Conservation (phyloP, 768 basidiomycete genomes). For the Tylopilus subfusipes region DNA sequence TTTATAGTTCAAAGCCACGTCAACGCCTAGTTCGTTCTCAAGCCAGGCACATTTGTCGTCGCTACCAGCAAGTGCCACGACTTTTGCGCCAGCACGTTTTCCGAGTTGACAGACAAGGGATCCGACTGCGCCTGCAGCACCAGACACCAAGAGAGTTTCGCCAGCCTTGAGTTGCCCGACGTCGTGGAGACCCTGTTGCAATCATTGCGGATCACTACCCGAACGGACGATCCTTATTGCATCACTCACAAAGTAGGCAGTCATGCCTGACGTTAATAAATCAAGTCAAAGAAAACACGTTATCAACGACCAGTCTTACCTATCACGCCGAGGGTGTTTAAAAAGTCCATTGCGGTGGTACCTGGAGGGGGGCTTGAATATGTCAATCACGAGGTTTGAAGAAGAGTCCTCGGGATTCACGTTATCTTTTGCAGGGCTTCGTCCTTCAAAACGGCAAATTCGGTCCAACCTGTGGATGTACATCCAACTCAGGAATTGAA, state of each 20-base stretch:
- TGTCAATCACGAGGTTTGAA: background rate
- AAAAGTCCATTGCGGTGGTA: constrained; percentile 65
- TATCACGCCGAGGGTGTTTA: constrained; percentile 72
- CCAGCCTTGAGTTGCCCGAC: constrained; percentile 78
- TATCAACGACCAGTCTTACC: constrained; percentile 42
- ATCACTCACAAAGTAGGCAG: constrained; percentile 78
- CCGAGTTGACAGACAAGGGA: constrained; percentile 80
- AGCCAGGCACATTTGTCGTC: constrained; percentile 84
- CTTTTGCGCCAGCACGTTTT: constrained; percentile 72
- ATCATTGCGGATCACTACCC: constrained; percentile 1
- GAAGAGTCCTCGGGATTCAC: constrained; percentile 39
- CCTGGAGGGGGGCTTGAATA: constrained; percentile 53
- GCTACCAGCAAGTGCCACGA: constrained; percentile 85
- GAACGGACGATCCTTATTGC: background rate
- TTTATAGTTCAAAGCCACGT: constrained; percentile 87
- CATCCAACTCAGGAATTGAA: background rate
- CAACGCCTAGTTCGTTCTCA: constrained; percentile 77
- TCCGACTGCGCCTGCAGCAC: constrained; percentile 92
- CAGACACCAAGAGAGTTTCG: constrained; percentile 82
- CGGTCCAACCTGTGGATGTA: constrained; percentile 61
- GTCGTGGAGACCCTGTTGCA: constrained; percentile 69
- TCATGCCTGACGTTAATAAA: constrained; percentile 54
- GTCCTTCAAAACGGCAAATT: constrained; percentile 63
- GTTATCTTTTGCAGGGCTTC: constrained; percentile 46
- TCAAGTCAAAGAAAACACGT: background rate